Percentiles rank a stretch among this genome's conserved stretches.
Evolutionary conservation across 2,329 filamentous ascomycete species (phyloP).

Genomic region (Alternaria metachromatica): DNA sequence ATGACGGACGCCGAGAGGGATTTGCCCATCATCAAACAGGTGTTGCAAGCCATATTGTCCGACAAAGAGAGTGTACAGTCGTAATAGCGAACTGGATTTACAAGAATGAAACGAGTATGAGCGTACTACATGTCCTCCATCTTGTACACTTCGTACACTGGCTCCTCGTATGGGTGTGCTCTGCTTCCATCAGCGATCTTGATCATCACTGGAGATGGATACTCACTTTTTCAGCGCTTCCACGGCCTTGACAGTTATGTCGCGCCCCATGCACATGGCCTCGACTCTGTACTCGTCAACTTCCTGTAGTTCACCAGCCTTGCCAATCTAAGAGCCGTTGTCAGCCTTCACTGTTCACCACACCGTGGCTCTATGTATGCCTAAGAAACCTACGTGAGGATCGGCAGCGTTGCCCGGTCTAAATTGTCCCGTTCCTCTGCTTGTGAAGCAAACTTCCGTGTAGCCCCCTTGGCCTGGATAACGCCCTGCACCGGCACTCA

Average conservation of each 20-base stretch:
- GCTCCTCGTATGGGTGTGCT: slow-evolving; percentile 56
- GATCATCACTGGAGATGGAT: not conserved
- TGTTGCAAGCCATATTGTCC: slow-evolving; percentile 58
- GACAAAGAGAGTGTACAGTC: not conserved
- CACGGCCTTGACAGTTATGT: slow-evolving; percentile 64
- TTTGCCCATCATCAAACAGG: slow-evolving; percentile 66
- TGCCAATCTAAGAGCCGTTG: slow-evolving; percentile 56
- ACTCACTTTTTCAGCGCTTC: slow-evolving; percentile 65
- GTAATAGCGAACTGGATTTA: not conserved
- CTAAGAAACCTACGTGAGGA: slow-evolving; percentile 54
- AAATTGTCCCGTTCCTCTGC: slow-evolving; percentile 69
- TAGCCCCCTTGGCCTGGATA: slow-evolving; percentile 53
- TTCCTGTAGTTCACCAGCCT: slow-evolving; percentile 63
- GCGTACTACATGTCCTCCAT: slow-evolving; percentile 51
- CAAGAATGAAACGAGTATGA: not conserved
- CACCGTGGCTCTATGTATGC: not conserved
- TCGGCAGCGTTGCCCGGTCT: slow-evolving; percentile 67
- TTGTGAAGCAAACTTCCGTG: slow-evolving; percentile 52
- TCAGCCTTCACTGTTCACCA: not conserved
- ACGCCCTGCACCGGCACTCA: slow-evolving; percentile 54
- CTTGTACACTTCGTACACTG: slow-evolving; percentile 56
- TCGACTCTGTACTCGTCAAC: slow-evolving; percentile 69
- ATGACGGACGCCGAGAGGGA: slow-evolving; percentile 73
- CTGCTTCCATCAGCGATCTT: slow-evolving; percentile 28
- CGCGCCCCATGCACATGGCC: slow-evolving; percentile 66